Conservation (phyloP, 1,139 yeast species). For the Eremothecium sinecaudum region DNA sequence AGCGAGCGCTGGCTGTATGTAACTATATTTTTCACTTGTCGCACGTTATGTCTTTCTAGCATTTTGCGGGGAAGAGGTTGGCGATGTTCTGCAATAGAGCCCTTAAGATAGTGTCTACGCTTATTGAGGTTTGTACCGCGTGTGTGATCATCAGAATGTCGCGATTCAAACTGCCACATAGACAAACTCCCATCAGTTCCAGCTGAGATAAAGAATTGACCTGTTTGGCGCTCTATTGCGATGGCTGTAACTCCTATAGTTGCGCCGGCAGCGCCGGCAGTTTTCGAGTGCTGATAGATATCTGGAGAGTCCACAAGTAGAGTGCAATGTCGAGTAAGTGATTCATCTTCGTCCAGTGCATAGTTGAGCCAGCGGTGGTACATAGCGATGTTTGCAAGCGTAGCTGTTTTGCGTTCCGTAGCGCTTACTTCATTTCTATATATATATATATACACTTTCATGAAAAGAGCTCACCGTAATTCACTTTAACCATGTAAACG, state of each 20-base stretch:
- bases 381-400: too few relatives aligned
- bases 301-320: not conserved
- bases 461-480: too few relatives aligned
- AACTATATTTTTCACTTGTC: conserved; percentile 2
- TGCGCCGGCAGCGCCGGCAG: not conserved
- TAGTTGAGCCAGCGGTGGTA: conserved; percentile 5
- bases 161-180: conserved; percentile 38
- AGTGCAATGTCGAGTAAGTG: not conserved
- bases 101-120: not conserved
- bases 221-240: conserved; percentile 45
- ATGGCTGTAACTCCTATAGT: conserved; percentile 45
- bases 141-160: too few relatives aligned
- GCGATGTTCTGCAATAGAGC: conserved; percentile 1
- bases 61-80: not conserved
- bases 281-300: conserved; percentile 2
- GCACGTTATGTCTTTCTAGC: not conserved
- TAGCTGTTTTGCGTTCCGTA: too few relatives aligned
- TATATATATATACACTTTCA: too few relatives aligned
- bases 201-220: conserved; percentile 54
- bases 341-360: not conserved
- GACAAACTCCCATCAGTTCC: conserved; percentile 68
- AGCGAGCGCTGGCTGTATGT: conserved; percentile 2
- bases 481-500: too few relatives aligned
- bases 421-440: too few relatives aligned
- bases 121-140: not conserved